phyloP scores from a whole-genome alignment of 2,329 filamentous ascomycete species.

The Aureobasidium subglaciale region DNA sequence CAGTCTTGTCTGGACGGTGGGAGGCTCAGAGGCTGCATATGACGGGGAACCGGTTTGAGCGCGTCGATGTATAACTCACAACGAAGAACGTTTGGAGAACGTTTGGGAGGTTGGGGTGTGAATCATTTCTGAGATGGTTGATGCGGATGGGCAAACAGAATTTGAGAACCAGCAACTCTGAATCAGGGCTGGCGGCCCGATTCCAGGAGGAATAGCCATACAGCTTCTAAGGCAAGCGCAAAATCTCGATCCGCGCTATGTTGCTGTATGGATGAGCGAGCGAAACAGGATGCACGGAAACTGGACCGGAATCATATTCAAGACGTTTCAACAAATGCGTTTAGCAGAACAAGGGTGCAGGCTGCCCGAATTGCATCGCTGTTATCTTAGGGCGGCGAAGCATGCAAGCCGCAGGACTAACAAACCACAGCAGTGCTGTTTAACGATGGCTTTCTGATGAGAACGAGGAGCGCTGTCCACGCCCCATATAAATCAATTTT shows the following conservation, averaged over 20 bases:
- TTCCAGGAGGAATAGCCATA: not conserved
- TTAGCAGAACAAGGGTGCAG: not conserved
- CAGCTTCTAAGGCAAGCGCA: not conserved
- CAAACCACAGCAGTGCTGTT: not conserved
- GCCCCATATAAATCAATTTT: not conserved
- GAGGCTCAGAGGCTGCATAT: not conserved
- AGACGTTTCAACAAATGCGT: slow-evolving; percentile 2
- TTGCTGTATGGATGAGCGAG: not conserved
- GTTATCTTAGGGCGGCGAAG: not conserved
- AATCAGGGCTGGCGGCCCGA: slow-evolving; percentile 4
- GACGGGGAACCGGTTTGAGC: slow-evolving; percentile 1
- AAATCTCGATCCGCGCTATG: not conserved
- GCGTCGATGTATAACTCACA: not conserved
- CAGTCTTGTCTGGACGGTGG: not conserved
- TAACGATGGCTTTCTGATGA: not conserved
- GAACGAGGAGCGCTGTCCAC: not conserved
- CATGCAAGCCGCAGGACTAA: not conserved
- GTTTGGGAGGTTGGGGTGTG: not conserved
- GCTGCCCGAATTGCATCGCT: not conserved
- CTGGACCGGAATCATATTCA: not conserved
- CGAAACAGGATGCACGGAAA: not conserved
- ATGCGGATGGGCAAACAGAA: not conserved
- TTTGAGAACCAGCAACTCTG: not conserved
- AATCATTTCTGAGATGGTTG: not conserved
- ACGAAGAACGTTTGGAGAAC: slow-evolving; percentile 8